Evolutionary conservation across 2,329 filamentous ascomycete genomes (phyloP), one percentile per base, ranked within the genome.

Genomic region (Aspergillus pseudotamarii): DNA sequence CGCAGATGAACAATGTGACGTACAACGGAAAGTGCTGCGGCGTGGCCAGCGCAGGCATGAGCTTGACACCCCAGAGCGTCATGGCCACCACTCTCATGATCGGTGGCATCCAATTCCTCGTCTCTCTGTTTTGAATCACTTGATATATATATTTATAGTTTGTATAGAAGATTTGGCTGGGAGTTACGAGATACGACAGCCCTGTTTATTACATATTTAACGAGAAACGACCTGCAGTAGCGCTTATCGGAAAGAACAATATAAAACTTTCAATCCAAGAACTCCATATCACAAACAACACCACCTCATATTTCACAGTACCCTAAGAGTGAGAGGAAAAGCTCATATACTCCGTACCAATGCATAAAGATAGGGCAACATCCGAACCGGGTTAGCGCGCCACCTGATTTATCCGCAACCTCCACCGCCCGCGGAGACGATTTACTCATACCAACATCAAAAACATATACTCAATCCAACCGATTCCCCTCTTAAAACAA

Each of bases 1-100:
- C 90, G 0, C 73, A 79, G 62, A 85, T 88, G 68, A 95, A 94
- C 76, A 88, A 89, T 64, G 91, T 95, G 54, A 89, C 86, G 0
- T 94, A 92, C 73, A 82, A 78, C 56, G 69, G 76, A 19, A 71
- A 74, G 19, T 81, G 79, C 66, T 82, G 80, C 59, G 78, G 76
- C 6, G 64, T 61, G 21, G 55, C 61, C 1, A 76, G 75, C n/a
- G 71, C 67, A 11, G 73, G 73, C 2, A 63, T 71, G 4, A 69
- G 56, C 30, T 41, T 71, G 12, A 51, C 70, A 21, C 67, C 71
- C 8, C 58, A 63, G 32, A 67, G 62, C 32, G 8, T 72, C 41
- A 66, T 71, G 41, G 65, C 65, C 4, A 61, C 71, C 46, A 36
- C 75, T 34, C 46, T 71, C 3, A 21, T 75, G 28, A 63, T 69